Percentiles rank a stretch among this genome's conserved stretches.
phyloP scores from a whole-genome alignment of 1,284 basidiomycete species.

The Ceratobasidium sp. region DNA sequence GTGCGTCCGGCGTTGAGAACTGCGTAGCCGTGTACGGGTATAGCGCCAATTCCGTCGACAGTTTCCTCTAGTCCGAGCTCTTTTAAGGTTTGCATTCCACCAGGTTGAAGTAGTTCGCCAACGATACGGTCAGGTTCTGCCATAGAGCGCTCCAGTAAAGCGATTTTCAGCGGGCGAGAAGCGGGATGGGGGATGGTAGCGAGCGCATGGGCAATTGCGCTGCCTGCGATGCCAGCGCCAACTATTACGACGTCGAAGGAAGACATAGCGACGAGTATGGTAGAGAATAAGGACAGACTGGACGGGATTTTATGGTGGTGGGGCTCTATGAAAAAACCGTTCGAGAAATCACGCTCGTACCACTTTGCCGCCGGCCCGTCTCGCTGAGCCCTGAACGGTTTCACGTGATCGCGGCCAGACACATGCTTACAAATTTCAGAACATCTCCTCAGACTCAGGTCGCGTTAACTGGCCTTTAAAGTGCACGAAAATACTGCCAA shows the following conservation, averaged over 20 bases:
- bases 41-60: constrained; percentile 88
- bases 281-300: neutral
- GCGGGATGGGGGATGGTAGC: constrained; percentile 55
- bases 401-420: constrained; percentile 19
- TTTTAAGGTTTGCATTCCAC: constrained; percentile 82
- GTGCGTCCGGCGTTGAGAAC: constrained; percentile 74
- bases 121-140: constrained; percentile 96
- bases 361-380: constrained; percentile 11
- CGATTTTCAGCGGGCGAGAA: constrained; percentile 71
- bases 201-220: constrained; percentile 76
- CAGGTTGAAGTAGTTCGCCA: constrained; percentile 96
- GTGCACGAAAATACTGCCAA: no score
- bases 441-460: no score
- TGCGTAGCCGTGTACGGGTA: constrained; percentile 88
- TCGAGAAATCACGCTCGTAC: constrained; percentile 30
- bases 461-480: neutral
- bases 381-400: neutral
- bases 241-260: constrained; percentile 84
- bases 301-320: neutral
- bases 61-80: constrained; percentile 80
- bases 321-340: constrained; percentile 20
- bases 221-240: constrained; percentile 90
- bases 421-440: no score
- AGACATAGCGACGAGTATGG: neutral
- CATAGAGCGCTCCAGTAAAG: constrained; percentile 88